Evolutionary conservation across 2,329 filamentous ascomycete species (phyloP).

Genomic region (Colletotrichum somersetense): DNA sequence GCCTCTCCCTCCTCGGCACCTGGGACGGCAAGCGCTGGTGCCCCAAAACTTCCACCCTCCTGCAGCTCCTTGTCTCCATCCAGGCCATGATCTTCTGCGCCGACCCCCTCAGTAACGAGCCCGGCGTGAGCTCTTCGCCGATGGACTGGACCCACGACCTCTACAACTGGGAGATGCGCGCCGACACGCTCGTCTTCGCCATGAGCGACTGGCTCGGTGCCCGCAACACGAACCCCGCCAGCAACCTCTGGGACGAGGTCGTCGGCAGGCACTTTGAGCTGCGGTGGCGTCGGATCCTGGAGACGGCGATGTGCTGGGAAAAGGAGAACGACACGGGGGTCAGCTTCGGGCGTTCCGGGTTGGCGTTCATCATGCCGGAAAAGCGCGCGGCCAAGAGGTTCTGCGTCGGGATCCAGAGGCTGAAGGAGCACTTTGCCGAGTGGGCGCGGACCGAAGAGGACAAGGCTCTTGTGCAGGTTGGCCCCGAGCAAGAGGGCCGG

Average conservation of each 20-base stretch:
- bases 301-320: not conserved
- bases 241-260: constrained; percentile 10
- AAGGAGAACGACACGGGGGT: not conserved
- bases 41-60: constrained; percentile 59
- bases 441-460: constrained; percentile 8
- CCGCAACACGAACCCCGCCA: not conserved
- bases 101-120: constrained; percentile 68
- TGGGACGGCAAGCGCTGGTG: constrained; percentile 63
- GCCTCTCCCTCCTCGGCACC: constrained; percentile 63
- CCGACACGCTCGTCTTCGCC: constrained; percentile 48
- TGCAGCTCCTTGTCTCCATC: constrained; percentile 67
- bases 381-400: constrained; percentile 3
- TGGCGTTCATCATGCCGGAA: not conserved
- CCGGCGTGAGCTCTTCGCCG: constrained; percentile 51
- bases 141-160: constrained; percentile 42
- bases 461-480: not conserved
- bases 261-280: constrained; percentile 23
- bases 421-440: constrained; percentile 1
- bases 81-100: constrained; percentile 69
- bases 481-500: not conserved
- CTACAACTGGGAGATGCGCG: constrained; percentile 50
- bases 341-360: no score
- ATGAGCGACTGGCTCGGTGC: constrained; percentile 47
- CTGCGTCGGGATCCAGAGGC: not conserved
- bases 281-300: constrained; percentile 1